A percentile compares a stretch with the other conserved stretches of the same genome.
These are phyloP conservation scores for Diaporthe sp. DNA, from an alignment of 2,329 filamentous ascomycete species.

Conservation along the genomic window DNA sequence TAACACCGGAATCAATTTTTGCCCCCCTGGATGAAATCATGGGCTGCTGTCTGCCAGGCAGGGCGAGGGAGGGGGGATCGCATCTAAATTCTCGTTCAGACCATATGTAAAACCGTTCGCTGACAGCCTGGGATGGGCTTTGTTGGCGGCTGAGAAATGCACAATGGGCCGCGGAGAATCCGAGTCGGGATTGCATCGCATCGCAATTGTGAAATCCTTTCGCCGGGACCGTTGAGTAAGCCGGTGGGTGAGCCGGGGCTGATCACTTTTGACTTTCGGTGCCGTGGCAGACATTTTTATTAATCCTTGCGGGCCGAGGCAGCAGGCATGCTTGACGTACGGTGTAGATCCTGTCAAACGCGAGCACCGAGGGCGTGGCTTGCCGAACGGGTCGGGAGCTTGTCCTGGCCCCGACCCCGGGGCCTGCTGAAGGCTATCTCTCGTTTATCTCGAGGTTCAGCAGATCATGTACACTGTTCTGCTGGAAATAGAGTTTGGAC, in stretches of 20 bases:
- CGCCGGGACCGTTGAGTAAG: conserved; percentile 3
- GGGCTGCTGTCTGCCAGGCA: background rate
- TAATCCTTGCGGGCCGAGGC: conserved; percentile 4
- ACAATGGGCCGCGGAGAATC: background rate
- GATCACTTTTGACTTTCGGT: background rate
- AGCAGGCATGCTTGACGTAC: background rate
- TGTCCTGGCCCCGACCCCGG: conserved; percentile 12
- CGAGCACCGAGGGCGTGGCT: conserved; percentile 13
- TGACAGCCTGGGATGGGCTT: background rate
- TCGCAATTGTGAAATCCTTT: background rate
- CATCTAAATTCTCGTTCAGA: background rate
- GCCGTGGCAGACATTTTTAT: conserved; percentile 26
- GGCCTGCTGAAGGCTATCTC: conserved; percentile 14
- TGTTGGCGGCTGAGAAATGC: background rate
- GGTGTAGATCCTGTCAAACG: conserved; percentile 21
- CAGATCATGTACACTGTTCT: background rate
- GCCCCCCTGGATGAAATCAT: background rate
- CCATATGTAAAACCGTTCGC: background rate
- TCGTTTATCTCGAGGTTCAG: conserved; percentile 4
- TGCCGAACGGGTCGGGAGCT: conserved; percentile 11
- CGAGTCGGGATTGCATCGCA: conserved; percentile 16
- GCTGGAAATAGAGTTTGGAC: background rate
- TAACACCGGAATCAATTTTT: conserved; percentile 1
- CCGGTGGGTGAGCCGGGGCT: background rate
- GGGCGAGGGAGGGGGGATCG: background rate